These are phyloP conservation scores for Botryobasidium botryosum DNA, from an alignment of 768 basidiomycete genomes.

Conservation along the genomic window DNA sequence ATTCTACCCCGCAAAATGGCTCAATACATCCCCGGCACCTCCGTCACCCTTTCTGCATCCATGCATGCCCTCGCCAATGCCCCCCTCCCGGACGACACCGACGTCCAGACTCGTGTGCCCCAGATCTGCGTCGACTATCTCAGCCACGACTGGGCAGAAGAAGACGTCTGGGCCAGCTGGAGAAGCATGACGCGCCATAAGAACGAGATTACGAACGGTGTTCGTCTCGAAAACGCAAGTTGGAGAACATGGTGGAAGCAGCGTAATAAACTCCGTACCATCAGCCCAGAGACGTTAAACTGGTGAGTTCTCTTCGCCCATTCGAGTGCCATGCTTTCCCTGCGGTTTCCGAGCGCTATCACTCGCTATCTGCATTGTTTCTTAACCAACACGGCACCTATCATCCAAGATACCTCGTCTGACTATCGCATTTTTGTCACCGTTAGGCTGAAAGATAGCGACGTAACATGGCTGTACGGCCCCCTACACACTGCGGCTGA, in stretches of 20 bases:
- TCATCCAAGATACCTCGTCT: conserved; percentile 5
- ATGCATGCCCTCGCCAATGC: conserved; percentile 13
- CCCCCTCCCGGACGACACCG: conserved; percentile 20
- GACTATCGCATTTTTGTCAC: not conserved
- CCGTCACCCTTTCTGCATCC: conserved; percentile 11
- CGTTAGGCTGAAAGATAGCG: conserved; percentile 90
- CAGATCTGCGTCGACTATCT: conserved; percentile 96
- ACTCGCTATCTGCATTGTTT: not conserved
- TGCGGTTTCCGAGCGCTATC: not conserved
- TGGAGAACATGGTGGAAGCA: conserved; percentile 99
- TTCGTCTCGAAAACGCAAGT: conserved; percentile 89
- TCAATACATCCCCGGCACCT: conserved; percentile 13
- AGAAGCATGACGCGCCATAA: conserved; percentile 96
- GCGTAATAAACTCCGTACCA: conserved; percentile 84
- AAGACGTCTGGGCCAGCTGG: conserved; percentile 98
- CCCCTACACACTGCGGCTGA: conserved; percentile 90
- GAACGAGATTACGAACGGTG: conserved; percentile 92
- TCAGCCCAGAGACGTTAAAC: conserved; percentile 94
- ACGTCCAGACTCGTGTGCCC: conserved; percentile 35
- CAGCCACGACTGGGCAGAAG: conserved; percentile 92
- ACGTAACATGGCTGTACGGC: conserved; percentile 98
- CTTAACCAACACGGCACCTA: not conserved
- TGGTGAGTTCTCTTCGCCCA: conserved; percentile 56
- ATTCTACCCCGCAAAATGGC: not conserved
- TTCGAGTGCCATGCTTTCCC: too few species aligned